Percentiles rank a stretch among this genome's conserved stretches.
Conservation (phyloP, 2,329 filamentous ascomycete genomes). For the Rosellinia necatrix region DNA sequence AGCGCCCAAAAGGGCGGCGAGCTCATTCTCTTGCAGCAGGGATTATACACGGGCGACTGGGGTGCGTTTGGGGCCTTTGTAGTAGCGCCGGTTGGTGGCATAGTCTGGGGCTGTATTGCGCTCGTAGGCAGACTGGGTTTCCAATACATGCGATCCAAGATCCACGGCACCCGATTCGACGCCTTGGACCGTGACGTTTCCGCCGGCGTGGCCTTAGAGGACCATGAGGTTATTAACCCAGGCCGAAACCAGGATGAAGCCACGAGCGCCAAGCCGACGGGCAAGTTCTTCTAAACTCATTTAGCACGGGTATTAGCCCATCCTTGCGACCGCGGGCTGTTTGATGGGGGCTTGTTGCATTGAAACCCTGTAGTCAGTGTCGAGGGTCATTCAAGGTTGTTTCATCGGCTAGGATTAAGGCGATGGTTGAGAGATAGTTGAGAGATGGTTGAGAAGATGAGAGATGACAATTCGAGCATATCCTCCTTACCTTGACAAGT, state of each 20-base stretch:
- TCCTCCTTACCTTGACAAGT: too few relatives aligned
- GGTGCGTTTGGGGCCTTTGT: slow-evolving; percentile 83
- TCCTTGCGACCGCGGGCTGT: neutral
- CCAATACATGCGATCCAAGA: slow-evolving; percentile 62
- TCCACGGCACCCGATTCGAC: slow-evolving; percentile 65
- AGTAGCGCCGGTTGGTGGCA: slow-evolving; percentile 74
- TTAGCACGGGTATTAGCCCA: neutral
- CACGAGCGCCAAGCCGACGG: slow-evolving; percentile 45
- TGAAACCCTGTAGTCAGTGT: neutral
- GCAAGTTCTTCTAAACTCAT: slow-evolving; percentile 58
- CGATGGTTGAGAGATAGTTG: too few relatives aligned
- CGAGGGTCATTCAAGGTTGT: too few relatives aligned
- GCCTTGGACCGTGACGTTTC: slow-evolving; percentile 63
- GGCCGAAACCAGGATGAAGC: slow-evolving; percentile 40
- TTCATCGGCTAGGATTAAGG: too few relatives aligned
- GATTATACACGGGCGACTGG: slow-evolving; percentile 79
- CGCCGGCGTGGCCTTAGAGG: slow-evolving; percentile 25
- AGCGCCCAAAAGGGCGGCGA: slow-evolving; percentile 65
- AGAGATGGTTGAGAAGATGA: too few relatives aligned
- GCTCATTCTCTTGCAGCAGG: slow-evolving; percentile 72
- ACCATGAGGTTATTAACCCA: slow-evolving; percentile 35
- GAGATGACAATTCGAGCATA: too few relatives aligned
- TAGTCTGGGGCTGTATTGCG: slow-evolving; percentile 72
- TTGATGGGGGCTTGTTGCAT: neutral
- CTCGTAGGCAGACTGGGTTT: slow-evolving; percentile 62